A percentile compares a stretch with the other conserved stretches of the same genome.
phyloP scores from a whole-genome alignment of 805 yeast genomes.

The Starmerella etchellsii region DNA sequence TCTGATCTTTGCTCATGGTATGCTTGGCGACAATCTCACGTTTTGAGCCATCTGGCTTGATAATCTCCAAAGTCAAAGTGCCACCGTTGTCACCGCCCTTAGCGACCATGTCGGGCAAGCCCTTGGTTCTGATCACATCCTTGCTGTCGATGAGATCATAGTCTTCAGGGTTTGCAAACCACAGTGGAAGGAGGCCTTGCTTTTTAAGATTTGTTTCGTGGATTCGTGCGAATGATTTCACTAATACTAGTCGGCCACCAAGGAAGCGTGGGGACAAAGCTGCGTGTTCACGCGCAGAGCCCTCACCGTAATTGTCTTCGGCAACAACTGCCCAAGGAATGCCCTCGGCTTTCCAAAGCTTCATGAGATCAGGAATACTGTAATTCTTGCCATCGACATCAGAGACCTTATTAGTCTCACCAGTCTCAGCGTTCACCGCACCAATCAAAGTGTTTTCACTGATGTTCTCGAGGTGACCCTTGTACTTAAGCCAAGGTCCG shows the following conservation, averaged over 20 bases:
- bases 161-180: constrained; percentile 80
- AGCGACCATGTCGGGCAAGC: constrained; percentile 60
- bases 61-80: constrained; percentile 51
- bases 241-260: constrained; percentile 79
- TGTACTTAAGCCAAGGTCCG: constrained; percentile 96
- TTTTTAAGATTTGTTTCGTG: constrained; percentile 97
- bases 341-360: constrained; percentile 75
- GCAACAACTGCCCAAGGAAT: constrained; percentile 93
- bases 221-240: constrained; percentile 93
- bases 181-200: constrained; percentile 93
- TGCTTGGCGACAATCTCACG: constrained; percentile 70
- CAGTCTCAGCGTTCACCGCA: constrained; percentile 93
- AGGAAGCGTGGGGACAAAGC: constrained; percentile 90
- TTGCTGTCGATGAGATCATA: constrained; percentile 70
- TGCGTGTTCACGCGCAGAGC: constrained; percentile 98
- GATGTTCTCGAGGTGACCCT: constrained; percentile 93
- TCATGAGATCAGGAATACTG: constrained; percentile 93
- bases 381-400: constrained; percentile 58
- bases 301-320: constrained; percentile 97
- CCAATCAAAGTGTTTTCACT: constrained; percentile 92
- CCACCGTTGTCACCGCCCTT: constrained; percentile 88
- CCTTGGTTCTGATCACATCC: constrained; percentile 64
- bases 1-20: constrained; percentile 94
- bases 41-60: constrained; percentile 55
- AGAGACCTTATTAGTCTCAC: constrained; percentile 81